Evolutionary conservation across 2,329 filamentous ascomycete genomes (phyloP).

Genomic region (Cryphonectria carpinicola): DNA sequence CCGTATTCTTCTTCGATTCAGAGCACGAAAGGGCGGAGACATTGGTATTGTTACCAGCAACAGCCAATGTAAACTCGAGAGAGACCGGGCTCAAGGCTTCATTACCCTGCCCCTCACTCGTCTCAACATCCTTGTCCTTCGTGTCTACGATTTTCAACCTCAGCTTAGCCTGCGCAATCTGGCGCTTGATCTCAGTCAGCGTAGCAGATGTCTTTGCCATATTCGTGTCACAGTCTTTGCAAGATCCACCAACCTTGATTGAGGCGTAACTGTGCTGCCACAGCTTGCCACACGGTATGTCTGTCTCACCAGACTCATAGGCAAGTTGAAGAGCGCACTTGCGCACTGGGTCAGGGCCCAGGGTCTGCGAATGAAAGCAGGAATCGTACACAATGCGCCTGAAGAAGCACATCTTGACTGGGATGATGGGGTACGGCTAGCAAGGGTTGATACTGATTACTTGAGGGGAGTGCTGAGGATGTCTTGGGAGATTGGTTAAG

Average conservation of each 20-base stretch:
- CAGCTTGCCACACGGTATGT: slow-evolving; percentile 29
- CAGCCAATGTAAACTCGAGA: not conserved
- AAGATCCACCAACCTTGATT: slow-evolving; percentile 27
- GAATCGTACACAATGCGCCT: slow-evolving; percentile 29
- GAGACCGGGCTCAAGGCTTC: slow-evolving; percentile 14
- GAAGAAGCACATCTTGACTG: slow-evolving; percentile 32
- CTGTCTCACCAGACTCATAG: slow-evolving; percentile 27
- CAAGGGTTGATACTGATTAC: not conserved
- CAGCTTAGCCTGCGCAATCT: slow-evolving; percentile 27
- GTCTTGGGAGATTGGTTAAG: not conserved
- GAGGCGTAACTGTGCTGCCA: slow-evolving; percentile 30
- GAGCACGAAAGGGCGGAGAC: not conserved
- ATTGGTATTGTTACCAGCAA: not conserved
- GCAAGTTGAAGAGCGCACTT: slow-evolving; percentile 29
- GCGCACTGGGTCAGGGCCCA: slow-evolving; percentile 20
- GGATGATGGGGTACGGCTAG: not conserved
- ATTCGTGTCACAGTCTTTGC: slow-evolving; percentile 26
- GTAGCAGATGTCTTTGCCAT: slow-evolving; percentile 1
- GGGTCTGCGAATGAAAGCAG: slow-evolving; percentile 31
- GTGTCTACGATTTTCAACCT: slow-evolving; percentile 18
- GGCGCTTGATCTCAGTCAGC: slow-evolving; percentile 28
- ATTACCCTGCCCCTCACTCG: not conserved
- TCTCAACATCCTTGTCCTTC: not conserved
- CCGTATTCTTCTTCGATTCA: not conserved
- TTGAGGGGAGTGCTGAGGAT: slow-evolving; percentile 21